Percentiles rank a stretch among this genome's conserved stretches.
phyloP scores from a whole-genome alignment of 2,329 filamentous ascomycete genomes.

The Periconia sp. region DNA sequence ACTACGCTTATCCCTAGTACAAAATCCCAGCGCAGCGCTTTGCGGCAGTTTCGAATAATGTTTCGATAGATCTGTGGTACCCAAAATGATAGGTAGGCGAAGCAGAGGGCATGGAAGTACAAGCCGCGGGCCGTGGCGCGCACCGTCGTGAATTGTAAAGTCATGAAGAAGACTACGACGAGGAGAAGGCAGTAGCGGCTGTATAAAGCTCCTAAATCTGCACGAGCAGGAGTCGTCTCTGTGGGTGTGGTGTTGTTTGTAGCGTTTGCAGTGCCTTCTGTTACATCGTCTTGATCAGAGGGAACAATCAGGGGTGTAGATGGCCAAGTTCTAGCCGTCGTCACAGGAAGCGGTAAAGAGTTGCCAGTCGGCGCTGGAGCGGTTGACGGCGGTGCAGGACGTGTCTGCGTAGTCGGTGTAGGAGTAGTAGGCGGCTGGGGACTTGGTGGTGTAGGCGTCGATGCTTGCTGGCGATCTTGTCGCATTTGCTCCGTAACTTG shows the following conservation, averaged over 20 bases:
- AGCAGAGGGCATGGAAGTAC: slow-evolving; percentile 68
- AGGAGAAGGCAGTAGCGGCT: slow-evolving; percentile 67
- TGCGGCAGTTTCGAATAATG: slow-evolving; percentile 85
- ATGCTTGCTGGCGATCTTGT: slow-evolving; percentile 52
- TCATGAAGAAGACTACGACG: slow-evolving; percentile 63
- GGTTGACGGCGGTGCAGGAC: slow-evolving; percentile 24
- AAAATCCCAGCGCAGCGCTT: slow-evolving; percentile 90
- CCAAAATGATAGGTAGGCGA: slow-evolving; percentile 90
- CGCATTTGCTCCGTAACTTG: slow-evolving; percentile 59
- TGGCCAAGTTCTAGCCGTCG: slow-evolving; percentile 51
- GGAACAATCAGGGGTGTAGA: slow-evolving; percentile 64
- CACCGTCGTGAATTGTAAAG: slow-evolving; percentile 64
- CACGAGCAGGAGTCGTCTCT: slow-evolving; percentile 36
- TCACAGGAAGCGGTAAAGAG: slow-evolving; percentile 58
- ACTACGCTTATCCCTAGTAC: slow-evolving; percentile 82
- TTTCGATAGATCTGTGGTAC: slow-evolving; percentile 91
- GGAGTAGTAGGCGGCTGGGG: slow-evolving; percentile 24
- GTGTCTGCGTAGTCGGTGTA: slow-evolving; percentile 16
- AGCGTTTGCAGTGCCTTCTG: slow-evolving; percentile 38
- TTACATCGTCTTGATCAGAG: slow-evolving; percentile 62
- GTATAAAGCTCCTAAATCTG: slow-evolving; percentile 65
- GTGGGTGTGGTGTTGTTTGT: slow-evolving; percentile 28
- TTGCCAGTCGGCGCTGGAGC: slow-evolving; percentile 35
- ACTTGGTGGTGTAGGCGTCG: slow-evolving; percentile 25
- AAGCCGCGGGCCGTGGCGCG: slow-evolving; percentile 58